These are phyloP conservation scores for Metschnikowia continentalis DNA, from an alignment of 805 yeast genomes.

Conservation along the genomic window DNA sequence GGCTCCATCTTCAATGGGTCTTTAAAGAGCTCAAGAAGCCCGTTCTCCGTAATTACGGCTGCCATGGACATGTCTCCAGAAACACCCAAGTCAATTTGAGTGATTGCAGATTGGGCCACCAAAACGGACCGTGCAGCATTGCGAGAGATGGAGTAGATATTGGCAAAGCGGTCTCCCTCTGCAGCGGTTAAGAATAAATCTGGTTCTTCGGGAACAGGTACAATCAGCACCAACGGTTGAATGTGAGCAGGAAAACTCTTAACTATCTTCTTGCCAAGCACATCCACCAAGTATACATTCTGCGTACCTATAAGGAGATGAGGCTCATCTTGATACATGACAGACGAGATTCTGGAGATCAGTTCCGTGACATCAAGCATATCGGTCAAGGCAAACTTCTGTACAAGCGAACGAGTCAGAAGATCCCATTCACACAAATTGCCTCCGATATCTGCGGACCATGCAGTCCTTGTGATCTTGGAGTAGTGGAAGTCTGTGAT, in stretches of 20 bases:
- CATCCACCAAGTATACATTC: slow-evolving; percentile 52
- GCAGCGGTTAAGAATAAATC: slow-evolving; percentile 67
- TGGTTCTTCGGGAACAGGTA: slow-evolving; percentile 31
- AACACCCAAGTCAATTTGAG: slow-evolving; percentile 37
- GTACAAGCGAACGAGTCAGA: slow-evolving; percentile 36
- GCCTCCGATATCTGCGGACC: slow-evolving; percentile 60
- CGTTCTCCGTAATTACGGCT: slow-evolving; percentile 68
- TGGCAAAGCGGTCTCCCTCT: slow-evolving; percentile 74
- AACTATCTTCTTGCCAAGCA: slow-evolving; percentile 33
- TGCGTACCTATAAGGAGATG: slow-evolving; percentile 65
- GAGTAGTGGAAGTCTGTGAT: slow-evolving; percentile 50
- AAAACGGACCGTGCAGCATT: slow-evolving; percentile 51
- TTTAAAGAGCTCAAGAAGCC: slow-evolving; percentile 66
- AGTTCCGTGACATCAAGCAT: slow-evolving; percentile 27
- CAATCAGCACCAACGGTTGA: slow-evolving; percentile 54
- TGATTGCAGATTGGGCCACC: slow-evolving; percentile 64
- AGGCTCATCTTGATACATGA: slow-evolving; percentile 28
- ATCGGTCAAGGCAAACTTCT: slow-evolving; percentile 42
- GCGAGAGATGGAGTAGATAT: slow-evolving; percentile 53
- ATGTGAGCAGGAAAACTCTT: slow-evolving; percentile 73
- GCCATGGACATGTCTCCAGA: slow-evolving; percentile 32
- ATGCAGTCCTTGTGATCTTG: slow-evolving; percentile 40
- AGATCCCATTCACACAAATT: slow-evolving; percentile 61
- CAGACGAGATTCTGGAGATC: slow-evolving; percentile 28
- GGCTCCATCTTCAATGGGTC: slow-evolving; percentile 44